Evolutionary conservation across 768 basidiomycete genomes (phyloP).

Genomic region (Boletus insuetus): DNA sequence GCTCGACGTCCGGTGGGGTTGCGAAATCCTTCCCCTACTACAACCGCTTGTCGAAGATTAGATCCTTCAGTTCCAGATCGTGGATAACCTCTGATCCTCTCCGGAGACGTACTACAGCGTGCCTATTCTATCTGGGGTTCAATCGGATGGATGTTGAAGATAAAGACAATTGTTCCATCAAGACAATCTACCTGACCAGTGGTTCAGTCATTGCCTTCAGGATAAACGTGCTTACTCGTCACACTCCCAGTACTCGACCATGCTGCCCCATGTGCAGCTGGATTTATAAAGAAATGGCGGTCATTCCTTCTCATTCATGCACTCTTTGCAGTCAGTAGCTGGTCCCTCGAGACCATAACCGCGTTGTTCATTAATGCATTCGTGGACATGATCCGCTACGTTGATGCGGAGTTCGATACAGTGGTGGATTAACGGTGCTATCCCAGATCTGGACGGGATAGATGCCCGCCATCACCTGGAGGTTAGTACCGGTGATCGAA

Average conservation of each 20-base stretch:
- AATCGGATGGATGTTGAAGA: neutral
- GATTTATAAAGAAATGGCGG: slow-evolving; percentile 6
- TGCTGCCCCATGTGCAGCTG: neutral
- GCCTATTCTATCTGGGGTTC: neutral
- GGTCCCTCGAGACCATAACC: neutral
- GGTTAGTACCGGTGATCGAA: neutral
- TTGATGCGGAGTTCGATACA: slow-evolving; percentile 10
- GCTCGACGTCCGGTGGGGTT: slow-evolving; percentile 14
- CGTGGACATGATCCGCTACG: slow-evolving; percentile 8
- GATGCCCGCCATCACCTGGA: neutral
- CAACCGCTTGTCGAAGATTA: neutral
- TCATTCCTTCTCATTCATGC: slow-evolving; percentile 10
- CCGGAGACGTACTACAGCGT: neutral
- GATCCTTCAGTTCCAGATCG: neutral
- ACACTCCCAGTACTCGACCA: neutral
- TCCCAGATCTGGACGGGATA: slow-evolving; percentile 5
- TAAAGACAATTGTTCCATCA: neutral
- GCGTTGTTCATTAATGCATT: slow-evolving; percentile 9
- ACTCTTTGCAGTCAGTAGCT: slow-evolving; percentile 3
- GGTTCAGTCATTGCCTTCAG: neutral
- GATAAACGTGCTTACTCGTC: neutral
- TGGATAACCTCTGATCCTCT: neutral
- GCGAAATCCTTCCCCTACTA: slow-evolving; percentile 12
- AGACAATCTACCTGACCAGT: neutral
- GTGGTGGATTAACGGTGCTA: slow-evolving; percentile 11